phyloP scores from a whole-genome alignment of 23 red algal species.

The Gracilariopsis chorda region DNA sequence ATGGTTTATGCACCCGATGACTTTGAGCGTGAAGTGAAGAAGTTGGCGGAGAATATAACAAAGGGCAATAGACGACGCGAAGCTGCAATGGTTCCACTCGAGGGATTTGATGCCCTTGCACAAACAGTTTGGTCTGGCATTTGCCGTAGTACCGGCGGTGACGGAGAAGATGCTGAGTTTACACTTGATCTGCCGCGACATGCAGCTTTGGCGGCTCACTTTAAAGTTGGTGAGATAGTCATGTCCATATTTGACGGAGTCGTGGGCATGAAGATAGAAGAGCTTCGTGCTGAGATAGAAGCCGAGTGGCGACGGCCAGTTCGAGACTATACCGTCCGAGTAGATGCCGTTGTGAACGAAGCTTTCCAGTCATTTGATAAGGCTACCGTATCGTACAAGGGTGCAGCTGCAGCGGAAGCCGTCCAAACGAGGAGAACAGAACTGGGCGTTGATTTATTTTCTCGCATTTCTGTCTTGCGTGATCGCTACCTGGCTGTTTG shows the following conservation, averaged over 20 bases:
- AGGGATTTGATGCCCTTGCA: conserved; percentile 52
- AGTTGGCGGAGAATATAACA: conserved; percentile 35
- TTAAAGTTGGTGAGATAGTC: conserved; percentile 31
- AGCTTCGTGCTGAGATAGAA: conserved; percentile 61
- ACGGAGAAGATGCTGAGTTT: conserved; percentile 37
- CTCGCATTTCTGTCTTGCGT: conserved; percentile 14
- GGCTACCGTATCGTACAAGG: conserved; percentile 25
- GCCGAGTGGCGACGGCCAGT: conserved; percentile 47
- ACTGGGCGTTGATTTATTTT: conserved; percentile 23
- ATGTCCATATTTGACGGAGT: neutral
- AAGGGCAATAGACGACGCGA: neutral
- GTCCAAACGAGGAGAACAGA: conserved; percentile 30
- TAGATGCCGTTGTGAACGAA: conserved; percentile 43
- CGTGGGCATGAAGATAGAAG: conserved; percentile 35
- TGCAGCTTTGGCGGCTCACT: conserved; percentile 54
- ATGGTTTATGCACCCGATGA: conserved; percentile 50
- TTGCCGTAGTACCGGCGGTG: conserved; percentile 44
- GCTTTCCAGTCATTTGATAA: conserved; percentile 41
- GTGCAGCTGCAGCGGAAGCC: neutral
- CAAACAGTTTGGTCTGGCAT: conserved; percentile 48
- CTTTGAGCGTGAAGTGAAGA: conserved; percentile 31
- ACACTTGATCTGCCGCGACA: conserved; percentile 66
- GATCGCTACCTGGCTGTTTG: conserved; percentile 51
- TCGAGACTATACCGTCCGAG: conserved; percentile 26
- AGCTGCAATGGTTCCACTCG: conserved; percentile 37